Evolutionary conservation across 2,329 filamentous ascomycete genomes (phyloP).

Genomic region (Cercospora sp.): DNA sequence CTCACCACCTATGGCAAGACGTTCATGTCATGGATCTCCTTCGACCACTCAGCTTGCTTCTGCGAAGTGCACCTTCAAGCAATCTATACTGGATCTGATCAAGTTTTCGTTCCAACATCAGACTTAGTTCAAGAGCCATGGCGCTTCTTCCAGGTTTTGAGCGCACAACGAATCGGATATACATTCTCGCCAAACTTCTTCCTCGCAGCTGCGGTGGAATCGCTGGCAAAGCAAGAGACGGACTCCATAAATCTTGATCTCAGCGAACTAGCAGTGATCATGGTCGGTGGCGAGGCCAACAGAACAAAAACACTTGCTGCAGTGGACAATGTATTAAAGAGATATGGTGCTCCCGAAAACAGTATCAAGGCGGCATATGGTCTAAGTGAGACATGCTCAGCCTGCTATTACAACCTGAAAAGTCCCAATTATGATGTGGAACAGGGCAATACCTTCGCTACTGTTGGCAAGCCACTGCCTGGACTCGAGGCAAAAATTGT

Average conservation of each 20-base stretch:
- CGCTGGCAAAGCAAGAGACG: conserved; percentile 12
- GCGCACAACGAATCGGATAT: conserved; percentile 44
- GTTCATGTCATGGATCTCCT: conserved; percentile 30
- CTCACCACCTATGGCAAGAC: conserved; percentile 17
- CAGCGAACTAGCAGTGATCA: conserved; percentile 30
- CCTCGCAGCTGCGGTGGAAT: conserved; percentile 28
- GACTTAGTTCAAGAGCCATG: conserved; percentile 46
- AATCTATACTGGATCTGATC: conserved; percentile 43
- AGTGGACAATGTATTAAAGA: conserved; percentile 17
- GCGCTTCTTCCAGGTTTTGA: conserved; percentile 45
- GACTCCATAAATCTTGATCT: conserved; percentile 12
- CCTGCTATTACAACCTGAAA: conserved; percentile 29
- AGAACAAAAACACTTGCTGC: conserved; percentile 22
- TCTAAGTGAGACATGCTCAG: conserved; percentile 31
- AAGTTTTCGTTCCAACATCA: conserved; percentile 49
- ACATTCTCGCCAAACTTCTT: conserved; percentile 53
- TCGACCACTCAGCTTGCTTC: conserved; percentile 58
- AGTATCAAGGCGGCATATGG: conserved; percentile 28
- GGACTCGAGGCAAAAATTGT: conserved; percentile 25
- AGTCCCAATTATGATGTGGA: conserved; percentile 24
- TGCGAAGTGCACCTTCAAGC: conserved; percentile 56
- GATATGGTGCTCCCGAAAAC: conserved; percentile 21
- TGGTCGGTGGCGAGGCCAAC: conserved; percentile 53
- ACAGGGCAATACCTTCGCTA: conserved; percentile 23
- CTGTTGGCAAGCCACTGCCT: conserved; percentile 24